These are phyloP conservation scores for Thalassiosira livingstoniorum DNA, from an alignment of 352 stramenopile genomes.

Conservation along the genomic window DNA sequence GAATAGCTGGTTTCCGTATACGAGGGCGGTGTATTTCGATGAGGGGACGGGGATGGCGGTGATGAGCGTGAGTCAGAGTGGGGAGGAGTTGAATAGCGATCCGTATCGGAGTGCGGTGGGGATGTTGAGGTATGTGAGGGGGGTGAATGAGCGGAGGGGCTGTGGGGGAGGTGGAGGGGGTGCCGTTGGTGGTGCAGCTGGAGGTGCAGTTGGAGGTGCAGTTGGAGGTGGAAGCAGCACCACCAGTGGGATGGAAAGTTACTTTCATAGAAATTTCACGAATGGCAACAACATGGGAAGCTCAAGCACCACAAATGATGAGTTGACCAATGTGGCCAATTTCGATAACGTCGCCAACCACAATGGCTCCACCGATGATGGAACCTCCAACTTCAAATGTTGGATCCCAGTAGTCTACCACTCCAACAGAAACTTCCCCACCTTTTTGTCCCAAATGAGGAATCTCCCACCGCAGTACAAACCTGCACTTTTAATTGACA, in stretches of 20 bases:
- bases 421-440: background rate
- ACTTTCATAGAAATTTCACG: no score
- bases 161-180: no score
- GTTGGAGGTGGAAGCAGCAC: no score
- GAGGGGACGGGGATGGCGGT: constrained; percentile 3
- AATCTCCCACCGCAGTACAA: background rate
- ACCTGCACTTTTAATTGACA: background rate
- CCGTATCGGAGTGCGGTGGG: background rate
- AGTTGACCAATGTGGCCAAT: no score
- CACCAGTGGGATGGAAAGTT: background rate
- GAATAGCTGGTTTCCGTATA: constrained; percentile 21
- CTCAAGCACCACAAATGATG: no score
- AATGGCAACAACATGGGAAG: no score
- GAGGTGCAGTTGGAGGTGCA: no score
- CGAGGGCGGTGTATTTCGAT: constrained; percentile 2
- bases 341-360: no score
- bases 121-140: constrained; percentile 5
- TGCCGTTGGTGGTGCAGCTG: no score
- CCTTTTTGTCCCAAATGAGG: background rate
- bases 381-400: background rate
- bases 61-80: background rate
- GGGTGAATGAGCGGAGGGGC: constrained; percentile 8
- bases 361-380: no score
- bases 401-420: constrained; percentile 14
- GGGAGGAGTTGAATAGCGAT: background rate